Percentiles rank a stretch among this genome's conserved stretches.
These are phyloP conservation scores for Colletotrichum liaoningense DNA, from an alignment of 2,329 filamentous ascomycete species.

Conservation along the genomic window DNA sequence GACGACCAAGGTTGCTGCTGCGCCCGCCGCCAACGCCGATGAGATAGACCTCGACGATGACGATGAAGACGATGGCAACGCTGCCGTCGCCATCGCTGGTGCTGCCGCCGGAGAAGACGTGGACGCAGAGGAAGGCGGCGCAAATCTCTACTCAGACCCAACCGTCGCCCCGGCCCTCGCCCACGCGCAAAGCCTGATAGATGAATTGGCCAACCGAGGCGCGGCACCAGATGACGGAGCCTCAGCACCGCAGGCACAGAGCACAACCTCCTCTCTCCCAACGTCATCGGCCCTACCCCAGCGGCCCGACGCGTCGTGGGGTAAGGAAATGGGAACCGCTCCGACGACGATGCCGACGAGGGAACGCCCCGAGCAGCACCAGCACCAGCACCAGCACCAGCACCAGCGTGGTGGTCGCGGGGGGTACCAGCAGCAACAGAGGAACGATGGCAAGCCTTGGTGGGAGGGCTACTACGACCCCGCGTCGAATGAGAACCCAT, in stretches of 20 bases:
- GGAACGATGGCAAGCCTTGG: constrained; percentile 55
- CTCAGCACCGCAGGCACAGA: constrained; percentile 2
- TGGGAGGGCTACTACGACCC: constrained; percentile 77
- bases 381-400: neutral
- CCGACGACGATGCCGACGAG: constrained; percentile 17
- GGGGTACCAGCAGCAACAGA: constrained; percentile 1
- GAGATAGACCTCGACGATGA: constrained; percentile 59
- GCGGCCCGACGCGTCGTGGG: constrained; percentile 32
- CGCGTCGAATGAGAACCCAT: constrained; percentile 78
- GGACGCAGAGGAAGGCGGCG: constrained; percentile 23
- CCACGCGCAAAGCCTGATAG: constrained; percentile 31
- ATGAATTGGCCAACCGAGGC: constrained; percentile 18
- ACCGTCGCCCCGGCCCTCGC: constrained; percentile 33
- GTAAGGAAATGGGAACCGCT: constrained; percentile 14
- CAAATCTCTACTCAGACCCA: constrained; percentile 10
- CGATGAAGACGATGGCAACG: constrained; percentile 34
- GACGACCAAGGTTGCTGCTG: constrained; percentile 10
- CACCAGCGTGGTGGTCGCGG: neutral
- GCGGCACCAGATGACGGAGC: neutral
- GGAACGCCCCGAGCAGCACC: neutral
- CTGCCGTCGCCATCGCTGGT: constrained; percentile 57
- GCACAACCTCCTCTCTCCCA: neutral
- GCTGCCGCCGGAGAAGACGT: constrained; percentile 4
- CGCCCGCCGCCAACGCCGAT: constrained; percentile 48
- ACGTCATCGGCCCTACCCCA: constrained; percentile 20